phyloP scores from a whole-genome alignment of 2,329 filamentous ascomycete genomes.

The Zymoseptoria crescenta region DNA sequence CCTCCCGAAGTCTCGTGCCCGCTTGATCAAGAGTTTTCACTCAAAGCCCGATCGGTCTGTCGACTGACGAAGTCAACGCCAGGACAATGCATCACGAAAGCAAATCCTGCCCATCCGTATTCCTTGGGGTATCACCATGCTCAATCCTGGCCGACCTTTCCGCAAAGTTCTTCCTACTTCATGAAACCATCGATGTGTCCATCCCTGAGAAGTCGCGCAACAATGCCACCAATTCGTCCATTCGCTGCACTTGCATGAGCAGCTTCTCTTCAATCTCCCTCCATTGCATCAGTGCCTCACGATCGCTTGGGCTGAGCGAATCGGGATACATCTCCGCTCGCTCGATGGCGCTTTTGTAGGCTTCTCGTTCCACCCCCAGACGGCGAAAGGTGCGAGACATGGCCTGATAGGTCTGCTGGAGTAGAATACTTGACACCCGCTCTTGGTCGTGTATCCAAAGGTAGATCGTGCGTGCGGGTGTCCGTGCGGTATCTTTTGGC shows the following conservation, averaged over 20 bases:
- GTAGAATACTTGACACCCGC: constrained; percentile 58
- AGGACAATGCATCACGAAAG: neutral
- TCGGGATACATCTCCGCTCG: constrained; percentile 77
- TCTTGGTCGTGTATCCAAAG: constrained; percentile 85
- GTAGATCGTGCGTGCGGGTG: constrained; percentile 77
- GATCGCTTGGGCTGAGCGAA: constrained; percentile 66
- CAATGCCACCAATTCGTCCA: constrained; percentile 67
- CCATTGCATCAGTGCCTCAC: constrained; percentile 59
- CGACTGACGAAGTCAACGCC: neutral
- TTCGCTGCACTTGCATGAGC: constrained; percentile 65
- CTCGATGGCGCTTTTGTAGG: constrained; percentile 63
- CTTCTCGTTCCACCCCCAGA: constrained; percentile 64
- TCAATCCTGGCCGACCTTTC: neutral
- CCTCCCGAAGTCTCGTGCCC: neutral
- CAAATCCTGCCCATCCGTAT: neutral
- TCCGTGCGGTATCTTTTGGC: constrained; percentile 74
- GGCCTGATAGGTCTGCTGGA: constrained; percentile 79
- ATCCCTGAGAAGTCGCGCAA: constrained; percentile 55
- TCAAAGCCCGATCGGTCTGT: neutral
- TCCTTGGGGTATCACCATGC: neutral
- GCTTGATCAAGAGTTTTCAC: neutral
- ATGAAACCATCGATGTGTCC: constrained; percentile 20
- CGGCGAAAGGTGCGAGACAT: constrained; percentile 82
- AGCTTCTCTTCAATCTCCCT: constrained; percentile 59
- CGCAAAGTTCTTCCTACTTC: neutral